A percentile compares a stretch with the other conserved stretches of the same genome.
phyloP scores from a whole-genome alignment of 192 early-diverging fungal genomes.

The Helicostylum pulchrum region DNA sequence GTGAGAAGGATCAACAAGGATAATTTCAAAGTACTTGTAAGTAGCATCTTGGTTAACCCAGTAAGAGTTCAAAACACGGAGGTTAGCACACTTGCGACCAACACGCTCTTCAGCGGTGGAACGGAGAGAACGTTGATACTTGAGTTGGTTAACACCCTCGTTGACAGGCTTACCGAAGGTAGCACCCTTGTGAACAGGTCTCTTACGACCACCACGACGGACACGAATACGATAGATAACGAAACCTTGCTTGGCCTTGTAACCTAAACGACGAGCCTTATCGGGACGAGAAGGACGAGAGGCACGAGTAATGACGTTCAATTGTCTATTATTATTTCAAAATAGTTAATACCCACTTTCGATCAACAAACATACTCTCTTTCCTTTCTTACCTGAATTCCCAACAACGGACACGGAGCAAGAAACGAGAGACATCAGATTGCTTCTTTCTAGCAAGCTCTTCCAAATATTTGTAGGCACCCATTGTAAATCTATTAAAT shows the following conservation, averaged over 20 bases:
- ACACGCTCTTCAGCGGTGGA: conserved; percentile 96
- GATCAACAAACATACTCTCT: neutral
- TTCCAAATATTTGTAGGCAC: conserved; percentile 84
- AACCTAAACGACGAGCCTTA: conserved; percentile 98
- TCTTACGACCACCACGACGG: conserved; percentile 97
- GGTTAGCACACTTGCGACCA: conserved; percentile 92
- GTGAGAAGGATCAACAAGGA: conserved; percentile 95
- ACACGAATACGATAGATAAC: conserved; percentile 99
- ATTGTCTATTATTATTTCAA: conserved; percentile 57
- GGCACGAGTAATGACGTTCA: conserved; percentile 97
- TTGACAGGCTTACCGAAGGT: conserved; percentile 97
- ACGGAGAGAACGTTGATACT: conserved; percentile 93
- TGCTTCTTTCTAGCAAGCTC: conserved; percentile 99
- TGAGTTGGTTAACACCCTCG: conserved; percentile 98
- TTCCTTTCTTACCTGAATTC: conserved; percentile 74
- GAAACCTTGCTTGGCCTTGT: conserved; percentile 99
- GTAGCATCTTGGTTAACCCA: conserved; percentile 99
- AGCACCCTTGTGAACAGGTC: conserved; percentile 94
- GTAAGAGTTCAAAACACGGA: conserved; percentile 99
- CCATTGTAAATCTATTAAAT: conserved; percentile 10
- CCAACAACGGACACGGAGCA: conserved; percentile 96
- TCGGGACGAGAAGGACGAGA: conserved; percentile 97
- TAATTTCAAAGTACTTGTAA: conserved; percentile 99
- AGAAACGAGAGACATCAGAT: conserved; percentile 98
- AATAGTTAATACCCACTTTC: conserved; percentile 23